phyloP scores from a whole-genome alignment of 2,329 filamentous ascomycete genomes.

The Sclerotinia borealis region DNA sequence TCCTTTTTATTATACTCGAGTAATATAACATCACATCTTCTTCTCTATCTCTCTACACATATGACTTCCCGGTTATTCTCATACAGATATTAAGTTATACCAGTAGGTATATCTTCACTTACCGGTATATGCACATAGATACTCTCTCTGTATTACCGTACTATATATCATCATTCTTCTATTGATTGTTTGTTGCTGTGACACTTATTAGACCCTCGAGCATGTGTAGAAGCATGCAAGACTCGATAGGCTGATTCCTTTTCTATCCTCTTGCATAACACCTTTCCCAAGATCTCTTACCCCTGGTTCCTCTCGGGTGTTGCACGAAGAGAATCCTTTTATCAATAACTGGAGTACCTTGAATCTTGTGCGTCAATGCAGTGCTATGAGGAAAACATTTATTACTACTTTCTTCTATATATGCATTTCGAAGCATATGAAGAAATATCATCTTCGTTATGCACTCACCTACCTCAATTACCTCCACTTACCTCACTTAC shows the following conservation, averaged over 20 bases:
- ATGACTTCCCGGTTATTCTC: too few species aligned
- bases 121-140: too few species aligned
- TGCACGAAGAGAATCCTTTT: background rate
- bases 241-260: background rate
- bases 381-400: background rate
- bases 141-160: too few species aligned
- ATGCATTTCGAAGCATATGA: background rate
- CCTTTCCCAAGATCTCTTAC: background rate
- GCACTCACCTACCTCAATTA: background rate
- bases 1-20: too few species aligned
- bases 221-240: background rate
- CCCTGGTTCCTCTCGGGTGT: background rate
- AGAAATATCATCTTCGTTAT: background rate
- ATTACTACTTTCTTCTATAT: background rate
- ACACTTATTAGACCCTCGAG: background rate
- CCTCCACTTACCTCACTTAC: too few species aligned
- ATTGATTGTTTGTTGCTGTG: background rate
- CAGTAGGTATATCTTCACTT: too few species aligned
- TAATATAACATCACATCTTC: background rate
- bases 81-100: too few species aligned
- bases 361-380: background rate
- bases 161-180: background rate
- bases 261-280: constrained; percentile 1
- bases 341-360: background rate
- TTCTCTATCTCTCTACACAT: background rate